These are phyloP conservation scores for Actinomortierella ambigua DNA, from an alignment of 371 early-diverging fungal species.

Conservation along the genomic window DNA sequence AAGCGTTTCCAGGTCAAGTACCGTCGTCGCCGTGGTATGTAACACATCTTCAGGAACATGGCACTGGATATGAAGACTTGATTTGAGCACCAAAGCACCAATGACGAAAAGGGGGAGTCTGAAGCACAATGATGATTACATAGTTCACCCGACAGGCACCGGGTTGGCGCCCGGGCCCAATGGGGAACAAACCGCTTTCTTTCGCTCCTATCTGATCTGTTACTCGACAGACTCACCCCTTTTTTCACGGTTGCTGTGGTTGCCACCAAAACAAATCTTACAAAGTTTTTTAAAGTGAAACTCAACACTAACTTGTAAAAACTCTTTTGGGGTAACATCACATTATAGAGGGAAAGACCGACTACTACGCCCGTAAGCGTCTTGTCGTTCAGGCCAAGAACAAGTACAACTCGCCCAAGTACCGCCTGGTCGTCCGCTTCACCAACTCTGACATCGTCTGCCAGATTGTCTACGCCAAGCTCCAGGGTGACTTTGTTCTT, in stretches of 20 bases:
- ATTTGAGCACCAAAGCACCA: not conserved
- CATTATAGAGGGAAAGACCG: conserved; percentile 99
- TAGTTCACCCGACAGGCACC: conserved; percentile 76
- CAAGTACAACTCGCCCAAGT: conserved; percentile 99
- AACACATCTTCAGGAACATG: not conserved
- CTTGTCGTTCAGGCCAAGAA: conserved; percentile 99
- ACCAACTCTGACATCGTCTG: conserved; percentile 98
- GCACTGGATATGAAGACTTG: too few species aligned
- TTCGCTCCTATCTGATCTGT: conserved; percentile 91
- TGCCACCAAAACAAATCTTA: too few species aligned
- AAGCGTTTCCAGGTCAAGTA: conserved; percentile 99
- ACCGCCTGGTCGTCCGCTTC: conserved; percentile 99
- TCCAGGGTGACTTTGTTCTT: conserved; percentile 98
- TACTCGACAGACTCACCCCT: conserved; percentile 6
- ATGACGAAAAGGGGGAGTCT: not conserved
- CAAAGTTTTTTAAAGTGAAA: not conserved
- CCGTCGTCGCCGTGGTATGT: conserved; percentile 95
- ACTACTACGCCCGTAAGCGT: conserved; percentile 99
- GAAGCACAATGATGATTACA: conserved; percentile 58
- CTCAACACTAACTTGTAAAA: not conserved
- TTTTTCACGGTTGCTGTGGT: not conserved
- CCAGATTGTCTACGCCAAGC: conserved; percentile 99
- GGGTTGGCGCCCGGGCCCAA: conserved; percentile 27
- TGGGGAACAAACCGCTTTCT: conserved; percentile 64
- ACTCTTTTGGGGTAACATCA: too few species aligned